Evolutionary conservation across 192 early-diverging fungal genomes (phyloP).

Genomic region (Backusella circina): DNA sequence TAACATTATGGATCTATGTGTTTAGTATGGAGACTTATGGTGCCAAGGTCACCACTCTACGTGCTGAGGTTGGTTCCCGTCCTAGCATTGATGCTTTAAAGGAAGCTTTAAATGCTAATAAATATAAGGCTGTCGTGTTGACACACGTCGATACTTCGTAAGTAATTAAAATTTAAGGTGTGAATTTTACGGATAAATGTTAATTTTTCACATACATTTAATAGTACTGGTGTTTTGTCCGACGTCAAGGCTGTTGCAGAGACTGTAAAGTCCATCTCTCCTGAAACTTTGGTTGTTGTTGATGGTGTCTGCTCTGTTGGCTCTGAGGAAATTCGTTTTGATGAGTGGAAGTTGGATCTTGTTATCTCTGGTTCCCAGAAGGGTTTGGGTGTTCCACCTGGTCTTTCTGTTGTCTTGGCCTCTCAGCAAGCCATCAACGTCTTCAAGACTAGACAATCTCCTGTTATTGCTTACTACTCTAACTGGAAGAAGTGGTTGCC

Average conservation of each 20-base stretch:
- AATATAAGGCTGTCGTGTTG: slow-evolving; percentile 86
- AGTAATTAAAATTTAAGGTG: neutral
- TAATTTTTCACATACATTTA: neutral
- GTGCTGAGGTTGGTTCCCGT: slow-evolving; percentile 65
- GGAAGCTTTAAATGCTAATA: slow-evolving; percentile 54
- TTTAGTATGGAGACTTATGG: slow-evolving; percentile 81
- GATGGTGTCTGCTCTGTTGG: slow-evolving; percentile 97
- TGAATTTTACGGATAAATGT: neutral
- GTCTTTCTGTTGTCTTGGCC: slow-evolving; percentile 84
- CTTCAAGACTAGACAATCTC: slow-evolving; percentile 67
- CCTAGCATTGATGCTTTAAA: slow-evolving; percentile 67
- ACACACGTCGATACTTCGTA: slow-evolving; percentile 95
- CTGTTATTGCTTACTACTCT: slow-evolving; percentile 86
- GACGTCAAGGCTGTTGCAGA: slow-evolving; percentile 77
- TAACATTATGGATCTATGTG: neutral
- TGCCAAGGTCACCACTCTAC: slow-evolving; percentile 74
- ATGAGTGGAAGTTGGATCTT: slow-evolving; percentile 90
- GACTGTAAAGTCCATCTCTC: slow-evolving; percentile 73
- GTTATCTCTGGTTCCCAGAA: slow-evolving; percentile 94
- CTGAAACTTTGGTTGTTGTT: slow-evolving; percentile 84
- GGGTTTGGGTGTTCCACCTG: slow-evolving; percentile 92
- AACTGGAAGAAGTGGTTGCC: slow-evolving; percentile 95
- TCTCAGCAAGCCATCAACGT: slow-evolving; percentile 69
- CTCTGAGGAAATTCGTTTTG: slow-evolving; percentile 87
- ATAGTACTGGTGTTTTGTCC: slow-evolving; percentile 76